These are phyloP conservation scores for Waitea zeae DNA, from an alignment of 1,284 basidiomycete species.

Conservation along the genomic window DNA sequence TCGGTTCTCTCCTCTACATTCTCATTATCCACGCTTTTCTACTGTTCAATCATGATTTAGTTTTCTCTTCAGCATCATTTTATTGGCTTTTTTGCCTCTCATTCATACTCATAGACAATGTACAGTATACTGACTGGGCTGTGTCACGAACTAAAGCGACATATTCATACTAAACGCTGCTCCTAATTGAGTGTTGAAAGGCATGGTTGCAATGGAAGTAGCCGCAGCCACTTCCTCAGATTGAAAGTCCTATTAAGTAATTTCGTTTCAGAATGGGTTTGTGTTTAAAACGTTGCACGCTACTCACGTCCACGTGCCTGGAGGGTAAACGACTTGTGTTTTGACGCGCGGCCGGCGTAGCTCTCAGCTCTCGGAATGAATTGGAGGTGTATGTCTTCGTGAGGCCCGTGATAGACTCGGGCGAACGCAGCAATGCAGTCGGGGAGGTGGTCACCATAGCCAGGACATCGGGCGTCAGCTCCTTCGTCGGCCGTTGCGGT, in stretches of 20 bases:
- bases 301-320: constrained; percentile 61
- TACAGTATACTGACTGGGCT: too few species aligned
- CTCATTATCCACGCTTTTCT: too few species aligned
- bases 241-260: constrained; percentile 4
- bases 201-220: constrained; percentile 3
- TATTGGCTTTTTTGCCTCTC: too few species aligned
- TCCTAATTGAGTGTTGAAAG: too few species aligned
- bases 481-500: constrained; percentile 28
- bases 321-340: constrained; percentile 71
- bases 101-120: too few species aligned
- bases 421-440: constrained; percentile 49
- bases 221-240: constrained; percentile 7
- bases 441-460: constrained; percentile 48
- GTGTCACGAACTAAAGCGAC: too few species aligned
- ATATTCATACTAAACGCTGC: too few species aligned
- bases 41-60: too few species aligned
- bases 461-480: constrained; percentile 23
- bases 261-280: neutral
- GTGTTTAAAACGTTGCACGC: too few species aligned
- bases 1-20: too few species aligned
- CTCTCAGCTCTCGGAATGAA: constrained; percentile 58
- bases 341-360: constrained; percentile 43
- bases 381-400: constrained; percentile 66
- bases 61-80: too few species aligned
- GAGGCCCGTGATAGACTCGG: constrained; percentile 52